Conservation (phyloP, 306 rosid genomes). For the Begonia fuchsioides region DNA sequence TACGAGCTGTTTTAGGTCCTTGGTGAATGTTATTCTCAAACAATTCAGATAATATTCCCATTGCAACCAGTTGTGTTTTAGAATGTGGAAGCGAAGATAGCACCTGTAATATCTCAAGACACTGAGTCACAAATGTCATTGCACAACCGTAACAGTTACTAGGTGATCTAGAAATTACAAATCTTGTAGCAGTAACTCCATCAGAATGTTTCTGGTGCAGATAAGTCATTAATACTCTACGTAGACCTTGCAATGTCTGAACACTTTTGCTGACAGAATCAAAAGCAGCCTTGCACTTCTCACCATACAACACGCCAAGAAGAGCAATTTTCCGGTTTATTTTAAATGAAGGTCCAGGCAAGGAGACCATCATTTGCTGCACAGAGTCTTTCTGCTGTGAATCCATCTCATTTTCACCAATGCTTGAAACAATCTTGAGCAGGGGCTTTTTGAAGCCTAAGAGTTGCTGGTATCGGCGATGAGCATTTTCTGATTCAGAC, state of each 20-base stretch:
- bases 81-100: slow-evolving; percentile 72
- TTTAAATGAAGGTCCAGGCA: slow-evolving; percentile 93
- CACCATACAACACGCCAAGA: slow-evolving; percentile 95
- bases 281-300: slow-evolving; percentile 98
- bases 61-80: slow-evolving; percentile 77
- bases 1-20: slow-evolving; percentile 87
- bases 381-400: slow-evolving; percentile 93
- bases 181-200: slow-evolving; percentile 65
- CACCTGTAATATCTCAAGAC: slow-evolving; percentile 81
- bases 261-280: slow-evolving; percentile 99
- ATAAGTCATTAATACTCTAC: slow-evolving; percentile 86
- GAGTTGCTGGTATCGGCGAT: slow-evolving; percentile 93
- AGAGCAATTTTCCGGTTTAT: slow-evolving; percentile 94
- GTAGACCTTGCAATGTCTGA: slow-evolving; percentile 98
- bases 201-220: slow-evolving; percentile 85
- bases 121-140: slow-evolving; percentile 76
- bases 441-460: slow-evolving; percentile 94
- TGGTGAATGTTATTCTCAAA: slow-evolving; percentile 98
- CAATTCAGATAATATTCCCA: slow-evolving; percentile 81
- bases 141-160: slow-evolving; percentile 98
- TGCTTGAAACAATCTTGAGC: slow-evolving; percentile 92
- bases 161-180: slow-evolving; percentile 92
- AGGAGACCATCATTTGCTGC: slow-evolving; percentile 96
- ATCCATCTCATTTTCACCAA: slow-evolving; percentile 94
- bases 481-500: slow-evolving; percentile 97